Conservation (phyloP, 2,329 filamentous ascomycete genomes). For the Albophoma yamanashiensis region DNA sequence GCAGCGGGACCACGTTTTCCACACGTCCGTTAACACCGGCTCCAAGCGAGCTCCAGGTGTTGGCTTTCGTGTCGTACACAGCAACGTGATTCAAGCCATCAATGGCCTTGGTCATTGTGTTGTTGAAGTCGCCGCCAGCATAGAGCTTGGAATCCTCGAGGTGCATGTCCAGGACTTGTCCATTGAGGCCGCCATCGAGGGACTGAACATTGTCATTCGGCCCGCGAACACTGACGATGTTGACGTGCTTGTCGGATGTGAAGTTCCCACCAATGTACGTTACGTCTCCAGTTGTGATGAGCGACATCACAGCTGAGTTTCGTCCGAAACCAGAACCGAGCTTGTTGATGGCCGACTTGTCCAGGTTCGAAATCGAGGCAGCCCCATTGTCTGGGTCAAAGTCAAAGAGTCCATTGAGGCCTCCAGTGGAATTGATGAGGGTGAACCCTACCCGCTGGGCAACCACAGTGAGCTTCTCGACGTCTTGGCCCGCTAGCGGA, state of each 20-base stretch:
- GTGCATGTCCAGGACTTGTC: constrained; percentile 62
- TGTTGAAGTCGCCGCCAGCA: constrained; percentile 76
- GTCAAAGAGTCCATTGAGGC: constrained; percentile 84
- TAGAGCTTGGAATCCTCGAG: constrained; percentile 58
- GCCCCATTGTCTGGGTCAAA: constrained; percentile 53
- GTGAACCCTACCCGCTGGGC: constrained; percentile 78
- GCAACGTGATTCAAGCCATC: constrained; percentile 67
- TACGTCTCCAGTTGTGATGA: constrained; percentile 53
- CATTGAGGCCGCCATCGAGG: constrained; percentile 66
- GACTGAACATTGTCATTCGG: constrained; percentile 51
- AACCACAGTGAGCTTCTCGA: constrained; percentile 63
- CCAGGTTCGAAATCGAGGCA: constrained; percentile 51
- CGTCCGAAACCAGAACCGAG: constrained; percentile 60
- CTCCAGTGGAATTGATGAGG: constrained; percentile 61
- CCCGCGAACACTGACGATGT: constrained; percentile 62
- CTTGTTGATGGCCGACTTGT: constrained; percentile 63
- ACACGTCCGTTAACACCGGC: constrained; percentile 79
- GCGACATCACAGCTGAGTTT: constrained; percentile 57
- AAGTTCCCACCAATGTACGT: constrained; percentile 82
- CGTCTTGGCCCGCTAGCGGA: constrained; percentile 52
- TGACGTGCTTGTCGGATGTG: constrained; percentile 52
- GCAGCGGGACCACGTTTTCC: constrained; percentile 61
- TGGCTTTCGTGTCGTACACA: constrained; percentile 56
- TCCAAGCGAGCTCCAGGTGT: constrained; percentile 69
- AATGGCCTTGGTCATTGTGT: constrained; percentile 51